Conservation (phyloP, 352 stramenopile genomes). For the Phytophthora citrophthora region DNA sequence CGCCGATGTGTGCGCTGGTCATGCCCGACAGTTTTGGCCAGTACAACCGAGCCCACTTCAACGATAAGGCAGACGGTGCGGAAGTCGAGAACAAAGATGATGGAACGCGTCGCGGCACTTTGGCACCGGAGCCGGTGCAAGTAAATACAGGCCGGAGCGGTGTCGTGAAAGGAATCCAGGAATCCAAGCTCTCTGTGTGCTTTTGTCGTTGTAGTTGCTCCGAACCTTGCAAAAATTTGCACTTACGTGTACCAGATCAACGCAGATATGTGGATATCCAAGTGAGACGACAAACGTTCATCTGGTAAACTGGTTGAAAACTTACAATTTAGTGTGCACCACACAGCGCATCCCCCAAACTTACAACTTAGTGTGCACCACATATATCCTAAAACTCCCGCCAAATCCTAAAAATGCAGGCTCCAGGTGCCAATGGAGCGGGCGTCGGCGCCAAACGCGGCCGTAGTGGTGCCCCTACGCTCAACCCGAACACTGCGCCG, state of each 20-base stretch:
- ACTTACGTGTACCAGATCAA: not conserved
- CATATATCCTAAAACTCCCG: not conserved
- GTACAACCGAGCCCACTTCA: not conserved
- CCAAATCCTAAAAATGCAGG: constrained; percentile 26
- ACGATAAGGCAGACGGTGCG: constrained; percentile 10
- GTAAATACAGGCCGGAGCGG: not conserved
- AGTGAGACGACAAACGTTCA: too few relatives aligned
- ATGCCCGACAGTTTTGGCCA: constrained; percentile 4
- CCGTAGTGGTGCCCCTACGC: constrained; percentile 41
- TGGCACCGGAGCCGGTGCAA: constrained; percentile 8
- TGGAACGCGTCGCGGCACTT: constrained; percentile 1
- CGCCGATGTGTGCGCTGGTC: constrained; percentile 16
- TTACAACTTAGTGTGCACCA: constrained; percentile 4
- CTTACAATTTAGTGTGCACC: too few relatives aligned
- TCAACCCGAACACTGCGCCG: constrained; percentile 46
- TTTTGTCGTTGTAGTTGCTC: not conserved
- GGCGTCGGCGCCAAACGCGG: constrained; percentile 46
- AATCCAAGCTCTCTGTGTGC: not conserved
- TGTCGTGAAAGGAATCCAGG: not conserved
- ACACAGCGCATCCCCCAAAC: not conserved
- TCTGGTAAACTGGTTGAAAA: too few relatives aligned
- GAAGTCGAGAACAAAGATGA: not conserved
- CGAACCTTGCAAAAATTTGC: not conserved
- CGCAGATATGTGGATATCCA: too few relatives aligned
- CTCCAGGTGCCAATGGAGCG: not conserved